Base-by-base conservation (phyloP, 2,329 filamentous ascomycete genomes). In the Penicillium sp. region DNA sequence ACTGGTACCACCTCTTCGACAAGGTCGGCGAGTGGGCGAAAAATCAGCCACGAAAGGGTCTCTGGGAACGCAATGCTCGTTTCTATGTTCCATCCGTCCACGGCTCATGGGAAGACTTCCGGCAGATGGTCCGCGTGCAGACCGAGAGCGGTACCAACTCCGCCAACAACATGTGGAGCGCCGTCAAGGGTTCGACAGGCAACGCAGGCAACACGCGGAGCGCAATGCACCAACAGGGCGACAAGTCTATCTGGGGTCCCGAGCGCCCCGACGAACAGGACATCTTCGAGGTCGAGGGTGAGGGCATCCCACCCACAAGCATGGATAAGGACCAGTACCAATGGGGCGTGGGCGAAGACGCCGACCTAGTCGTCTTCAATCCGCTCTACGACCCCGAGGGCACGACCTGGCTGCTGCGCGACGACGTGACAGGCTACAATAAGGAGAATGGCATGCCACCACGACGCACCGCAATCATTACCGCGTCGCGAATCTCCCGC, bases 331-430 rank as follows among this genome's bases (percentile, higher is more conserved):
- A 97, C 70, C 84, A 88, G 63, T 92, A 93, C 71, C 75, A 82
- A 50, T 97, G 93, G 93, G 93, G 93, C 33, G 89, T 94, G 0
- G 90, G 85, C 53, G 93, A 97, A 74, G 89, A 96, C 58, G 92
- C 93, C 12, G 93, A 97, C 73, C 84, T 96, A 65, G 93, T 97
- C 70, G 91, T 92, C 0, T 86, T 97, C 60, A 94, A 93, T 70
- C 93, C 93, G 10, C 86, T 97, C 61, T 97, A 93, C 76, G 89
- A 97, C 70, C 93, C 93, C 0, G 87, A 91, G 38, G 86, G 89
- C 59, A 97, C 93, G 0, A 90, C 86, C 0, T 97, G 93, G 93
- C 78, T 88, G 19, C 86, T 93, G 6, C 82, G 83, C 27, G 88
- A 93, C 54, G 89, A 96, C 71, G 91, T 96, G 65, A 96, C 91